Conservation (phyloP, 2,329 filamentous ascomycete species). For the Didymellaceae sp. region DNA sequence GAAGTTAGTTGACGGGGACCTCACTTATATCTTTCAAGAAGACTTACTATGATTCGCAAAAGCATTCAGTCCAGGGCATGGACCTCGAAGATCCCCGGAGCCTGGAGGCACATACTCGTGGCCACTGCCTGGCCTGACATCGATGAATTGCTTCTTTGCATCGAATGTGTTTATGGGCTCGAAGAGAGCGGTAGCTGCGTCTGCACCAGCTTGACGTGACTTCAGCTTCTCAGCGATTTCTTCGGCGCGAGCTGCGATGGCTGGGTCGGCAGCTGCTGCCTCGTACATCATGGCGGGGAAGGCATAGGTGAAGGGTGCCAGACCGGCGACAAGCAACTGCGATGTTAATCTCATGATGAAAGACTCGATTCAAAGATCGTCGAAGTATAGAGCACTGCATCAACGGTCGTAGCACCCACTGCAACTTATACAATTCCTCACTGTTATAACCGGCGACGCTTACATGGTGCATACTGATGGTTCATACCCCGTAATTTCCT, state of each 20-base stretch:
- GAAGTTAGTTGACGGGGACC: not conserved
- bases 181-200: constrained; percentile 28
- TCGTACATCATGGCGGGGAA: constrained; percentile 32
- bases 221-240: constrained; percentile 21
- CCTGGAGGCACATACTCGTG: constrained; percentile 36
- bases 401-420: too few relatives aligned
- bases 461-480: not conserved
- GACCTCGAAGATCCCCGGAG: constrained; percentile 30
- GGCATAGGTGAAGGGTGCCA: constrained; percentile 22
- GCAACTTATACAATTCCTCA: not conserved
- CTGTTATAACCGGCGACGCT: not conserved
- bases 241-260: constrained; percentile 24
- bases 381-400: too few relatives aligned
- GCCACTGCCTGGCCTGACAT: constrained; percentile 27
- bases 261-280: constrained; percentile 28
- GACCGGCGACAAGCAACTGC: constrained; percentile 16
- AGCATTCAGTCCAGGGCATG: constrained; percentile 34
- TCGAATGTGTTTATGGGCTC: constrained; percentile 33
- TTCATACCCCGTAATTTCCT: not conserved
- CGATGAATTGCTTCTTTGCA: constrained; percentile 23
- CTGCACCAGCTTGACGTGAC: constrained; percentile 25
- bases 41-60: constrained; percentile 33
- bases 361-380: not conserved
- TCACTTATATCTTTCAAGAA: not conserved
- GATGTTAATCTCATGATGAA: constrained; percentile 25